Evolutionary conservation across 805 yeast genomes (phyloP).

Genomic region (Starmerella tilneyi): DNA sequence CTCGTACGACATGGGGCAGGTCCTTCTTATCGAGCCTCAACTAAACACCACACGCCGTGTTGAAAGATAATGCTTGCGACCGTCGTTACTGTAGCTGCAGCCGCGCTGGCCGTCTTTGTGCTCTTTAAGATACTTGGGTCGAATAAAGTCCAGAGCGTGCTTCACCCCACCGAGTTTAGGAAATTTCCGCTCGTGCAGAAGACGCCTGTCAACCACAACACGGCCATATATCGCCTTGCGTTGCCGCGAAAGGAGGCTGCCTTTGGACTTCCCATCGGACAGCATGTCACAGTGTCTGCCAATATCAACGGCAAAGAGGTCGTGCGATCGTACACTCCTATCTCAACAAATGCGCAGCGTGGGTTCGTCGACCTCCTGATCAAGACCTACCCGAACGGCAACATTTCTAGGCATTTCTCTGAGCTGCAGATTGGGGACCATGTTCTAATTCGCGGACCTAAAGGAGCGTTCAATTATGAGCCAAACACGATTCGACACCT

Average conservation of each 20-base stretch:
- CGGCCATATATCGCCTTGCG: constrained; percentile 69
- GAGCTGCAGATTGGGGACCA: constrained; percentile 66
- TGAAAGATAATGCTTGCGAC: neutral
- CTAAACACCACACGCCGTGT: too few species aligned
- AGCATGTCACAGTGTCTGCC: constrained; percentile 76
- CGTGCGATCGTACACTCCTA: constrained; percentile 82
- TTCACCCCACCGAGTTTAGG: constrained; percentile 18
- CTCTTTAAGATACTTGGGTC: neutral
- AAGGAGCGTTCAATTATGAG: constrained; percentile 73
- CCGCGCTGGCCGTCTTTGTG: constrained; percentile 4
- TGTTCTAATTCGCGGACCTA: constrained; percentile 65
- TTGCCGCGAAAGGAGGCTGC: constrained; percentile 64
- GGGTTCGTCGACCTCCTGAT: constrained; percentile 81
- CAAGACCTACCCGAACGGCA: constrained; percentile 75
- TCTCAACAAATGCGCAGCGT: constrained; percentile 54
- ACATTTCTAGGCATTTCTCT: constrained; percentile 65
- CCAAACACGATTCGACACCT: constrained; percentile 66
- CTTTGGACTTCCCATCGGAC: constrained; percentile 88
- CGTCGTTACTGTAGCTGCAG: neutral
- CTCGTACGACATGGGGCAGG: too few species aligned
- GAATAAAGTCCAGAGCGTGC: constrained; percentile 1
- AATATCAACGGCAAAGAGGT: constrained; percentile 67
- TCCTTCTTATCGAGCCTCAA: neutral
- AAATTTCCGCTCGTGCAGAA: constrained; percentile 73
- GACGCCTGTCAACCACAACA: constrained; percentile 64